Evolutionary conservation across 2,329 filamentous ascomycete species (phyloP), one percentile per base, ranked within the genome.

Genomic region (Pseudocercospora crystallina): DNA sequence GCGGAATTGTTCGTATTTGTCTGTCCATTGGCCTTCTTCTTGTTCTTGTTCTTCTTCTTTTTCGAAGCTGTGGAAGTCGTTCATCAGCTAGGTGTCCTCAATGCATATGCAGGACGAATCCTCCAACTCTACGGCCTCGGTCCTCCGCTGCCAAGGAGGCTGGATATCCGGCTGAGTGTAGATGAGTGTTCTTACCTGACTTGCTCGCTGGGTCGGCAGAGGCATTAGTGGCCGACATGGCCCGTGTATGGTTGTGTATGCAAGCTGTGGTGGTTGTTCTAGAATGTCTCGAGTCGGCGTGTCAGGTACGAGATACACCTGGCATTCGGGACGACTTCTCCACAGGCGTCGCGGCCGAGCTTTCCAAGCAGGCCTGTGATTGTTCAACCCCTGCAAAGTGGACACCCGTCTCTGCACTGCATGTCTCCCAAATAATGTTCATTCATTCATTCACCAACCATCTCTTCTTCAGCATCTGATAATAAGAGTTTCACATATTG

Each of bases 31-130:
- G 70, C 71, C 69, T 80, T 80, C 69, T 79, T 82, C 72, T 79
- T 80, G 66, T 43, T 62, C 51, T 78, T 81, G 68, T 75, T 80
- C 65, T 76, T 80, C 71, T 80, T 82, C 63, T 78, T 77, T 63
- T 75, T 82, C 29, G 49, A 45, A 33, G 54, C 57, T 26, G 20
- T 26, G 20, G 20, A 26, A 26, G 20, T 26, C 20, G 20, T 3
- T 26, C 20, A 26, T 26, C 20, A 26, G 20, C 20, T 26, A 26
- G 20, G 20, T 26, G 20, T 26, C 20, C 20, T 26, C 20, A 26
- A 26, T 41, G 29, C 43, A 40, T 41, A 29, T 42, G 37, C 51
- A 26, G 33, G 30, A 15, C 37, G 26, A 47, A 37, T 32, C 36
- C 32, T 32, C 31, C 15, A n/a, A n/a, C 14, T 26, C 32, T 40